phyloP scores from a whole-genome alignment of 306 rosid genomes.

The Trifolium dubium region DNA sequence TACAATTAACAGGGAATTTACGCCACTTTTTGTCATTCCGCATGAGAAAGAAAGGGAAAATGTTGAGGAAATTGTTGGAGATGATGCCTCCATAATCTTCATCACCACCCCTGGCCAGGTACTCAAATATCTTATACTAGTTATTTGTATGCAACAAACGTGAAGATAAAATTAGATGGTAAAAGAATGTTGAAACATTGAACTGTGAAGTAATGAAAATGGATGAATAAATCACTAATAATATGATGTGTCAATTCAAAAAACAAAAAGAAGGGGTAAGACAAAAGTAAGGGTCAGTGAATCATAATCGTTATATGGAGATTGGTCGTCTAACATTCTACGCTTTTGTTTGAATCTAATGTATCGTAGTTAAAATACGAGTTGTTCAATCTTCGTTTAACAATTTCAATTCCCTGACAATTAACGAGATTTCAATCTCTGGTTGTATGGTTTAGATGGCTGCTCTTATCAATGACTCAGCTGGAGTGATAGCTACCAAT shows the following conservation, averaged over 20 bases:
- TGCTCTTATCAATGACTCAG: constrained; percentile 85
- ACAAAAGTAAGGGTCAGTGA: too few species aligned
- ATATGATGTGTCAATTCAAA: background rate
- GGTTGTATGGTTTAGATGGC: constrained; percentile 60
- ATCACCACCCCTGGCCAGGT: constrained; percentile 98
- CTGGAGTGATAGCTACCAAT: constrained; percentile 79
- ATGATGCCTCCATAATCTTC: constrained; percentile 76
- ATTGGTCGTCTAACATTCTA: too few species aligned
- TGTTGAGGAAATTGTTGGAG: constrained; percentile 65
- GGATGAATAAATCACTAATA: background rate
- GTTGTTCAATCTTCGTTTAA: background rate
- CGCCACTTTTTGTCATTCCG: constrained; percentile 90
- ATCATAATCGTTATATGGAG: too few species aligned
- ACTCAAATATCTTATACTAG: constrained; percentile 6
- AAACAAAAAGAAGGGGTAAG: too few species aligned
- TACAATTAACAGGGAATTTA: constrained; percentile 57
- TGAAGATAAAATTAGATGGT: background rate
- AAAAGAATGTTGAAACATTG: background rate
- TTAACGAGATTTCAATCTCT: constrained; percentile 22
- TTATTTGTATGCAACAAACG: constrained; percentile 28
- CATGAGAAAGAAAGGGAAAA: constrained; percentile 89
- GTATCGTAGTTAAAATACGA: background rate
- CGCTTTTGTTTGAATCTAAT: background rate
- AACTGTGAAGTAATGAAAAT: constrained; percentile 1
- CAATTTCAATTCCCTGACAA: background rate